Evolutionary conservation across 1,284 basidiomycete species (phyloP), one percentile per base, ranked within the genome.

Genomic region (Cerrena zonata): DNA sequence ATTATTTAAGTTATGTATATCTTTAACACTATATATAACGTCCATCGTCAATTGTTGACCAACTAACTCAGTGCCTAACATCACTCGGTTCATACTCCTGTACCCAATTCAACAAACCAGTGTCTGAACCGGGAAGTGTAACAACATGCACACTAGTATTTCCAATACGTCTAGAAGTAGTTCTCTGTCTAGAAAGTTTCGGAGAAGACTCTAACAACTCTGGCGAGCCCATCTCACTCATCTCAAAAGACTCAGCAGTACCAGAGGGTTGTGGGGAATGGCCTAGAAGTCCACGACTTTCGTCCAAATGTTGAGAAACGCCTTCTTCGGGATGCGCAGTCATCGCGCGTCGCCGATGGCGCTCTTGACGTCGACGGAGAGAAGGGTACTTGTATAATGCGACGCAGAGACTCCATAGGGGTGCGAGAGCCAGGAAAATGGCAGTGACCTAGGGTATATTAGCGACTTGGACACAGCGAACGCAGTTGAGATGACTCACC

Each of bases 351-450:
- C 38, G 52, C 22, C 30, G 22, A 7, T 46, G 58, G 11, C 55
- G 58, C 36, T 53, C 55, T 15, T 55, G 21, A n/a, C 47, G 50
- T 19, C 58, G 54, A 7, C 55, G 60, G 4, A 51, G 41, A 15
- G 53, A 47, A 10, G 63, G 64, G 53, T 60, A 62, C 21, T 55
- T 57, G 59, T 61, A 62, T 3, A 66, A 40, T 2, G 63, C 63
- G 19, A 58, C 56, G 10, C 49, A 52, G 24, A 66, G 56, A 52
- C 56, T 59, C 64, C 64, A 66, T 19, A 64, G 47, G 0, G 65
- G 63, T 13, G 59, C 59, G 49, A 63, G 50, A 1, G 62, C 51
- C 34, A 58, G 51, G 23, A 52, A 49, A 2, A 58, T 22, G 18
- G 57, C 57, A 7, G 57, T 58, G 22, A 58, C 52, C 57, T 56